Percentiles rank a stretch among this genome's conserved stretches.
phyloP scores from a whole-genome alignment of 2,329 filamentous ascomycete genomes.

The Clarireedia hainanense region DNA sequence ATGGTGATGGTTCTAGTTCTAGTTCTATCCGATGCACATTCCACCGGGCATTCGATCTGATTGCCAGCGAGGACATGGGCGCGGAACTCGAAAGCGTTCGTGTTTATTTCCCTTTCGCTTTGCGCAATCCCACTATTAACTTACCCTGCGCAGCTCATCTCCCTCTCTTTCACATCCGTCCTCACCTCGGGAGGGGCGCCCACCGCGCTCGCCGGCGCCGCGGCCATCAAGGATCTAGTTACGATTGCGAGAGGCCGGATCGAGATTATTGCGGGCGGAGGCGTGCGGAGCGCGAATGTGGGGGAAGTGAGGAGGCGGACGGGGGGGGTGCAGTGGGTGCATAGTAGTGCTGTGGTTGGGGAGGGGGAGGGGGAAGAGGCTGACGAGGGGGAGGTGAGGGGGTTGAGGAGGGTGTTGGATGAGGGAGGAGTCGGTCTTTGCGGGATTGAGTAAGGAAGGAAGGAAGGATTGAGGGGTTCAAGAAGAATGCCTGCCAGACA shows the following conservation, averaged over 20 bases:
- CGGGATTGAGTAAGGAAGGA: not conserved
- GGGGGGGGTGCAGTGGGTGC: conserved; percentile 25
- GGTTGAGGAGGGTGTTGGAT: conserved; percentile 4
- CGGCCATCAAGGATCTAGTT: conserved; percentile 24
- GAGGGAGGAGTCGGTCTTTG: not conserved
- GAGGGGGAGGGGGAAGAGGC: conserved; percentile 25
- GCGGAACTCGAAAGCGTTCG: conserved; percentile 2
- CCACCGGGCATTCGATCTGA: conserved; percentile 44
- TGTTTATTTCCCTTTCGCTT: not conserved
- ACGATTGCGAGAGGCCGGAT: conserved; percentile 29
- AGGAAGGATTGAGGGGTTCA: not conserved
- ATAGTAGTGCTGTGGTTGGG: conserved; percentile 36
- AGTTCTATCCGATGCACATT: conserved; percentile 38
- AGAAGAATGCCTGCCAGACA: no score
- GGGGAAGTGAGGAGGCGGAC: conserved; percentile 23
- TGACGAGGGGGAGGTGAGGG: conserved; percentile 18
- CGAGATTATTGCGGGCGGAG: conserved; percentile 42
- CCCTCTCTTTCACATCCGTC: conserved; percentile 33
- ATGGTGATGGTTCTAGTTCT: not conserved
- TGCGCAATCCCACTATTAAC: no score
- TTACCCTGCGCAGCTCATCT: no score
- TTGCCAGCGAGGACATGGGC: conserved; percentile 11
- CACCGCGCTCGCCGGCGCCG: conserved; percentile 15
- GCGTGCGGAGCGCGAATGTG: conserved; percentile 39
- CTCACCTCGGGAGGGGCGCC: conserved; percentile 39